Conservation (phyloP, 768 basidiomycete genomes). For the Podaxis sp. region DNA sequence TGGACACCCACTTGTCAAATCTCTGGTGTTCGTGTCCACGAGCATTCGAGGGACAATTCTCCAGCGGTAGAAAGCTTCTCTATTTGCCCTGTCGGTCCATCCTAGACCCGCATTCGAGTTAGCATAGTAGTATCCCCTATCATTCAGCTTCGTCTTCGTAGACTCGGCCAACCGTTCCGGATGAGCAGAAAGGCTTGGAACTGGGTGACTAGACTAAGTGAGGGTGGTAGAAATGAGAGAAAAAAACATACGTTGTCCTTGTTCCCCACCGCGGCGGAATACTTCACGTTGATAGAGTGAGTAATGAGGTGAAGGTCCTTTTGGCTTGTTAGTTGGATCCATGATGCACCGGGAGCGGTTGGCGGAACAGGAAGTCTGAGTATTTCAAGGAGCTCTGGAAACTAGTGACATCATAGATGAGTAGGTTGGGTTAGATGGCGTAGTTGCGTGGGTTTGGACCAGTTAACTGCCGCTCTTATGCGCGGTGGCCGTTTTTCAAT, state of each 20-base stretch:
- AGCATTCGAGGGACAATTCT: slow-evolving; percentile 57
- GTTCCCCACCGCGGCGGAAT: slow-evolving; percentile 38
- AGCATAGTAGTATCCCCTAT: slow-evolving; percentile 51
- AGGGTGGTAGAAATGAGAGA: not conserved
- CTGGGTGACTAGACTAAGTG: not conserved
- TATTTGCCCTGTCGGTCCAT: not conserved
- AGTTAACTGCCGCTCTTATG: not conserved
- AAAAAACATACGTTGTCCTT: slow-evolving; percentile 28
- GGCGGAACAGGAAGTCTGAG: not conserved
- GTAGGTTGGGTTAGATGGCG: no score
- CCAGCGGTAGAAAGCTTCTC: slow-evolving; percentile 40
- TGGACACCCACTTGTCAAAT: slow-evolving; percentile 38
- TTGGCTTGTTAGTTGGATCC: slow-evolving; percentile 49
- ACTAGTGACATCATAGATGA: slow-evolving; percentile 2
- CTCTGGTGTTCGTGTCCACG: slow-evolving; percentile 45
- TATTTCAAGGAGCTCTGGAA: slow-evolving; percentile 4
- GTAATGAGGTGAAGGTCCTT: slow-evolving; percentile 48
- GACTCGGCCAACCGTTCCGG: slow-evolving; percentile 26
- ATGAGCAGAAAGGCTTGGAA: slow-evolving; percentile 37
- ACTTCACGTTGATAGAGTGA: slow-evolving; percentile 51
- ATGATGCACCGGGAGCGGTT: slow-evolving; percentile 22
- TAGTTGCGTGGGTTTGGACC: not conserved
- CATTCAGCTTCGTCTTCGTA: slow-evolving; percentile 26
- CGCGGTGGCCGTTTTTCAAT: not conserved
- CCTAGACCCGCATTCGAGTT: not conserved